Percentiles rank a stretch among this genome's conserved stretches.
These are phyloP conservation scores for Aspergillus affinis DNA, from an alignment of 495 filamentous ascomycete genomes.

Conservation along the genomic window DNA sequence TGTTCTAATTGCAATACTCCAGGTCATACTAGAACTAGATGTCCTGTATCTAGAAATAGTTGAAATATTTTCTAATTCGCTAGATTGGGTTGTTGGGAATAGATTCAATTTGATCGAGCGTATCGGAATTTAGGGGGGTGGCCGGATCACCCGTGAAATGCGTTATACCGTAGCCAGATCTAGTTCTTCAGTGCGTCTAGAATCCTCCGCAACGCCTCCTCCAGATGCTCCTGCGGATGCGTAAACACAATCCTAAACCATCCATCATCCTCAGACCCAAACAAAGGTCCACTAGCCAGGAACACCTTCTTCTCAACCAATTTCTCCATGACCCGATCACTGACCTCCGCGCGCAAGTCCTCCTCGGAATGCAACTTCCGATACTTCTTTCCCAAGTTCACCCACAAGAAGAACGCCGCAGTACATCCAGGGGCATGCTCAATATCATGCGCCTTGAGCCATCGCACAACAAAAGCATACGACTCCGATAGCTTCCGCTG, in stretches of 20 bases:
- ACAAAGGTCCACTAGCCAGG: conserved; percentile 40
- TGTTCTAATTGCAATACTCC: too few relatives aligned
- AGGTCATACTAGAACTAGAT: too few relatives aligned
- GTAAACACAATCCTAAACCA: conserved; percentile 56
- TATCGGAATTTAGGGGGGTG: too few relatives aligned
- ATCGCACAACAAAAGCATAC: conserved; percentile 34
- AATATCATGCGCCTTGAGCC: conserved; percentile 40
- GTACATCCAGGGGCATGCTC: conserved; percentile 38
- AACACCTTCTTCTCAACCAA: conserved; percentile 45
- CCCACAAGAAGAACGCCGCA: conserved; percentile 62
- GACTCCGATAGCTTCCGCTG: conserved; percentile 32
- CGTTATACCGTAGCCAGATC: too few relatives aligned
- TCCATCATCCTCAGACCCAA: conserved; percentile 47
- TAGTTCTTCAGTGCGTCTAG: conserved; percentile 21
- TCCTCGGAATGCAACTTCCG: conserved; percentile 27
- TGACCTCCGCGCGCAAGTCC: conserved; percentile 22
- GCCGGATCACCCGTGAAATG: too few relatives aligned
- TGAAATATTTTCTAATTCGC: too few relatives aligned
- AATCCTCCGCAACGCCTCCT: conserved; percentile 46
- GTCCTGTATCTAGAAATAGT: too few relatives aligned
- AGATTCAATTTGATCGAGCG: too few relatives aligned
- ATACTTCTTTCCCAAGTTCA: conserved; percentile 49
- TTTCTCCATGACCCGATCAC: conserved; percentile 27
- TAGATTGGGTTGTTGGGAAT: too few relatives aligned
- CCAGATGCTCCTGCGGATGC: conserved; percentile 34